Evolutionary conservation across 2,329 filamentous ascomycete genomes (phyloP).

Genomic region (Aureobasidium sp.): DNA sequence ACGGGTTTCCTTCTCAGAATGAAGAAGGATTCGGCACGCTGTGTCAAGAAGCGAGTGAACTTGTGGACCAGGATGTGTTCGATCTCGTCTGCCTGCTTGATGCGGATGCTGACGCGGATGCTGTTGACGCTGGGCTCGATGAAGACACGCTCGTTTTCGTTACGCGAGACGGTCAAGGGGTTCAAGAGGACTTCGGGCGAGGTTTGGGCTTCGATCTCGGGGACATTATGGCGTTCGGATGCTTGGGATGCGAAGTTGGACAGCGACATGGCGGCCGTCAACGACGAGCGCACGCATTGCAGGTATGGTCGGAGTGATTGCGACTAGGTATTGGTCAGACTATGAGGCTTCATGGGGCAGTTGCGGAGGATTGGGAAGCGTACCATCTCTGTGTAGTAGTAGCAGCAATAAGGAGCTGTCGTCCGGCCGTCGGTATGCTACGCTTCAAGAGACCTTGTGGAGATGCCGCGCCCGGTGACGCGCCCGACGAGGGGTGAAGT

Average conservation of each 20-base stretch:
- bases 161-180: conserved; percentile 81
- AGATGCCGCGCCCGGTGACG: not conserved
- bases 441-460: not conserved
- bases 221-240: conserved; percentile 94
- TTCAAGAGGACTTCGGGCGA: conserved; percentile 93
- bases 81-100: conserved; percentile 99
- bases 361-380: not conserved
- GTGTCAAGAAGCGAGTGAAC: conserved; percentile 93
- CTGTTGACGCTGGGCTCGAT: conserved; percentile 97
- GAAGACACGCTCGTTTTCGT: conserved; percentile 93
- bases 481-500: not conserved
- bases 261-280: conserved; percentile 87
- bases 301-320: conserved; percentile 96
- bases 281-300: conserved; percentile 87
- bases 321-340: conserved; percentile 50
- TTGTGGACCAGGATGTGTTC: conserved; percentile 98
- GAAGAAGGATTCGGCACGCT: conserved; percentile 94
- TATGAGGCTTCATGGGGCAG: not conserved
- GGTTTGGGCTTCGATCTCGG: conserved; percentile 87
- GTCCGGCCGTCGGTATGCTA: not conserved
- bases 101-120: conserved; percentile 94
- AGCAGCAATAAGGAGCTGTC: not conserved
- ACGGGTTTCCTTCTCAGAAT: conserved; percentile 92
- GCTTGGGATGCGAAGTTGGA: conserved; percentile 98
- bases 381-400: not conserved